Base-by-base conservation (phyloP, 805 yeast genomes). In the Priceomyces carsonii region DNA sequence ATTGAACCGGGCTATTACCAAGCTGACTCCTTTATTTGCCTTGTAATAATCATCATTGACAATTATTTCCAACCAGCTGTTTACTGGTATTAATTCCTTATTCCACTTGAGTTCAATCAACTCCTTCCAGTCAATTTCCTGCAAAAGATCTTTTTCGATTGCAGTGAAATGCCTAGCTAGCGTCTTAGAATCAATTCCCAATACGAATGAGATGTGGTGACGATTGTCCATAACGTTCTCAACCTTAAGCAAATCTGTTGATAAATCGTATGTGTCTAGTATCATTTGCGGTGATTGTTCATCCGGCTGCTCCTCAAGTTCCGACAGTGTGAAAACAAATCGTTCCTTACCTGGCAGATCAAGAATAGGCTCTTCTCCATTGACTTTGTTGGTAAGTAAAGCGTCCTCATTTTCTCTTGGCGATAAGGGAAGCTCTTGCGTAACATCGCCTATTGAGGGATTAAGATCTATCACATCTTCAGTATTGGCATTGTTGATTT, bases 91-190 rank as follows among this genome's bases (percentile, higher is more conserved):
- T 31, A 84, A 57, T 22, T 79, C 77, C 39, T 75, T 75, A 34
- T 78, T 76, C 88, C 95, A 84, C 32, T 78, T 73, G 43, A 85
- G 63, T 43, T 87, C 90, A 27, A 90, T 71, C 28, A 91, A 69
- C 46, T 88, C 96, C 49, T 80, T 82, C 97, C 98, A 91, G 57
- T 91, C 97, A 25, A 93, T 74, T 50, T 88, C 96, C 34, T 78
- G 73, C 15, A 90, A 59, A 27, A 89, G 75, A 57, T 93, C 98
- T 35, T 80, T 71, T 57, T 93, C 99, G 44, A 91, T 84, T 32
- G 86, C 56, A 0, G 98, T 91, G 59, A 91, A 71, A 44, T 91
- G 97, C 44, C 80, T 76, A 5, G 95, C 89, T 19, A 93, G 61
- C 0, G 75, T 63, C 36, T 67, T 61, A 1, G 96, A 80, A 37